Evolutionary conservation across 1,284 basidiomycete species (phyloP).

Genomic region (Puccinia hordei): DNA sequence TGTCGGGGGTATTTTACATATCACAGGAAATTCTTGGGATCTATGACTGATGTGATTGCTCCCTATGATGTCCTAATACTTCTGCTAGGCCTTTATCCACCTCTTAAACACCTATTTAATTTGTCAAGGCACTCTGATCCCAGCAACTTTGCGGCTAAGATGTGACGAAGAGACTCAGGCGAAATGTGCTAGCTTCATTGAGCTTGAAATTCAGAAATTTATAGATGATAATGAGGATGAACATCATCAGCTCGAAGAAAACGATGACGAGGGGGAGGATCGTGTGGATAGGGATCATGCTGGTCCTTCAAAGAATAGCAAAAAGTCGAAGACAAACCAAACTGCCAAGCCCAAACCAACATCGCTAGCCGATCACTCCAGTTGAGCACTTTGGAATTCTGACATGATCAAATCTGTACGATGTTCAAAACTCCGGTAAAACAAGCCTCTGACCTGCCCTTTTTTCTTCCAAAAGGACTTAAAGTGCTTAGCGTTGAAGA

Average conservation of each 20-base stretch:
- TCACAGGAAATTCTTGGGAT: not conserved
- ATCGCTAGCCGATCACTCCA: not conserved
- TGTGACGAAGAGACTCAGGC: conserved; percentile 55
- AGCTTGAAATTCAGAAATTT: conserved; percentile 56
- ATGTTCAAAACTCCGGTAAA: not conserved
- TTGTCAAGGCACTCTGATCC: conserved; percentile 37
- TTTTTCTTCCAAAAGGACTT: not conserved
- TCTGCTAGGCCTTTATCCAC: conserved; percentile 42
- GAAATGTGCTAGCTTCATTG: conserved; percentile 54
- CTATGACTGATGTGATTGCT: not conserved
- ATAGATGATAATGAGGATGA: conserved; percentile 1
- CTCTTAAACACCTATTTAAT: conserved; percentile 49
- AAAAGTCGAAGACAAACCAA: not conserved
- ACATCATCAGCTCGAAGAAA: conserved; percentile 25
- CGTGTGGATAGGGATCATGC: not conserved
- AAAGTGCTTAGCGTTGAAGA: conserved; percentile 13
- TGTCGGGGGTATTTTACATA: not conserved
- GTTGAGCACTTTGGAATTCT: conserved; percentile 10
- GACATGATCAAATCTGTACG: not conserved
- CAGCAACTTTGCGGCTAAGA: conserved; percentile 52
- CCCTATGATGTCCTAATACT: not conserved
- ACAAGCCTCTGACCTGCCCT: not conserved
- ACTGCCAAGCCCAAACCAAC: not conserved
- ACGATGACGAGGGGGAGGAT: conserved; percentile 23
- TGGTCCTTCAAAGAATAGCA: not conserved